Evolutionary conservation across 2,329 filamentous ascomycete genomes (phyloP).

Genomic region (Ophiostoma montium): DNA sequence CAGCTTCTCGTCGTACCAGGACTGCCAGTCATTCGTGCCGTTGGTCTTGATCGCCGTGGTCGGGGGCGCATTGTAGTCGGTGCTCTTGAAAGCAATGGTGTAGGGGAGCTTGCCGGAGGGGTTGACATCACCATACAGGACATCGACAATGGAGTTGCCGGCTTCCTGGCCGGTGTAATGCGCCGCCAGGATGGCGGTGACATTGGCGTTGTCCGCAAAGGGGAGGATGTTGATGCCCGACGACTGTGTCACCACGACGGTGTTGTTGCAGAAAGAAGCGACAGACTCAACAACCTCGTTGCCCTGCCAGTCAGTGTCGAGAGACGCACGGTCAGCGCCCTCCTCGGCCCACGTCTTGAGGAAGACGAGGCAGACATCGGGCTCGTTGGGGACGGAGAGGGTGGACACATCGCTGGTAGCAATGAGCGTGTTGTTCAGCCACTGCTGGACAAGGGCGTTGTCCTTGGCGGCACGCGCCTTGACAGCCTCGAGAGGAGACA

Average conservation of each 20-base stretch:
- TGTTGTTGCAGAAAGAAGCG: constrained; percentile 41
- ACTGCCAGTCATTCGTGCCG: constrained; percentile 26
- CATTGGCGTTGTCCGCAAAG: constrained; percentile 42
- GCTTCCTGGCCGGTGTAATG: constrained; percentile 41
- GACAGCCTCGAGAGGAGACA: constrained; percentile 50
- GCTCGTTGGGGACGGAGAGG: constrained; percentile 27
- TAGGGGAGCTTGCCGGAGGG: constrained; percentile 66
- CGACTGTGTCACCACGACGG: constrained; percentile 39
- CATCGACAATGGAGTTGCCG: constrained; percentile 30
- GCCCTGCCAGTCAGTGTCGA: constrained; percentile 36
- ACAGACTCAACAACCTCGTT: constrained; percentile 59
- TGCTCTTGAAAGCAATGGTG: constrained; percentile 56
- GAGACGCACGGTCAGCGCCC: constrained; percentile 26
- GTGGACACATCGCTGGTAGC: constrained; percentile 26
- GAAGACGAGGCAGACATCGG: constrained; percentile 72
- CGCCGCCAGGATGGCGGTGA: constrained; percentile 40
- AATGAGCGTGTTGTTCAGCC: constrained; percentile 32
- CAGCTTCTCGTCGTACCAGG: constrained; percentile 51
- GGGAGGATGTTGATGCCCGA: constrained; percentile 31
- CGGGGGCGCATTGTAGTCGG: constrained; percentile 50
- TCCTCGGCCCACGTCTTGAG: constrained; percentile 71
- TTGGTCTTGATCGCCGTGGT: constrained; percentile 44
- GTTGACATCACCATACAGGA: constrained; percentile 33
- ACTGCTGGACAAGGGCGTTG: constrained; percentile 38
- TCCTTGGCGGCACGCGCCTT: constrained; percentile 37